Evolutionary conservation across 371 early-diverging fungal species (phyloP), one percentile per base, ranked within the genome.

Genomic region (Mycotypha africana): DNA sequence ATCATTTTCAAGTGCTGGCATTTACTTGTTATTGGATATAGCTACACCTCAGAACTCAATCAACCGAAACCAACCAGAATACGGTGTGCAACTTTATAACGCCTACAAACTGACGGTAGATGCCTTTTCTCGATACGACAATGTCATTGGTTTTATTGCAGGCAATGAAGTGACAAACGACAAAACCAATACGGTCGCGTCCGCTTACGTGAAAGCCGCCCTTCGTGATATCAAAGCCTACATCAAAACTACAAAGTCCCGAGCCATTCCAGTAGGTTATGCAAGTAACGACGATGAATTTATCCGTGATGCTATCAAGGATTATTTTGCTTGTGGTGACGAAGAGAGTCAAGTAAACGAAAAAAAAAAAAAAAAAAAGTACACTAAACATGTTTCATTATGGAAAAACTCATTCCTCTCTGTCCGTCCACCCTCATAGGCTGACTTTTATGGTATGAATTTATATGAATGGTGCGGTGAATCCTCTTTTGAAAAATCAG

Each of bases 131-230:
- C 64, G 74, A 21, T 88, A 85, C 43, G 37, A 62, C 34, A 86
- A 88, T 54, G 53, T 79, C n/a, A 53, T 84, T 14, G 90, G 72
- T 3, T 91, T 88, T 65, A 67, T 89, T 52, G 85, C 82, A 14
- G 89, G 91, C 10, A 91, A 91, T 58, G 91, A 89, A 61, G 90
- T 88, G 8, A 79, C 86, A 23, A 86, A 85, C 46, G 81, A 81
- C 49, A 66, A 67, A 22, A 63, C 71, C 15, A 83, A 82, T 11
- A 88, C 88, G 2, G 56, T 62, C 1, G 84, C 90, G 2, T 76
- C 85, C 4, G 82, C 82, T 0, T 84, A 76, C 51, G 87, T 89
- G 52, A 84, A 85, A 46, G 90, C 88, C 10, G 60, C 81, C 3
- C 47, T 88, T 16, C 76, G 89, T 24, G 91, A 91, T 47, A 70